These are phyloP conservation scores for Nemania bipapillata DNA, from an alignment of 2,329 filamentous ascomycete genomes.

Conservation along the genomic window DNA sequence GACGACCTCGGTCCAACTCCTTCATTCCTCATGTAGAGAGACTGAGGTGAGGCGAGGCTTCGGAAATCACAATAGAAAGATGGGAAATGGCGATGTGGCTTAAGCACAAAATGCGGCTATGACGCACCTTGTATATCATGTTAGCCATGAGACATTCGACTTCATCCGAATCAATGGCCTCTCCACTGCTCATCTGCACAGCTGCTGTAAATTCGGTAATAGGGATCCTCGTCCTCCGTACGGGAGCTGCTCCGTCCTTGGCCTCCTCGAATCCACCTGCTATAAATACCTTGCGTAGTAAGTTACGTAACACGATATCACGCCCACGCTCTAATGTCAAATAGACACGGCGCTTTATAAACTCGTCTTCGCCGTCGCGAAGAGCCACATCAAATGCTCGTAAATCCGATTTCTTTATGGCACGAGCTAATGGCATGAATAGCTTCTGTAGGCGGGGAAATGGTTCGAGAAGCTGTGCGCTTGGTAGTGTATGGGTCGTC, in stretches of 20 bases:
- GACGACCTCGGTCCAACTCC: not conserved
- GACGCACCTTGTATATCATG: slow-evolving; percentile 93
- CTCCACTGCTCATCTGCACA: slow-evolving; percentile 75
- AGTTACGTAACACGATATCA: slow-evolving; percentile 89
- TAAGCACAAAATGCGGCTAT: slow-evolving; percentile 20
- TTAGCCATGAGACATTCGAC: slow-evolving; percentile 95
- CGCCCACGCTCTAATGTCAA: slow-evolving; percentile 91
- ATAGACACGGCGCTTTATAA: slow-evolving; percentile 92
- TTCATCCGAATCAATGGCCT: slow-evolving; percentile 84
- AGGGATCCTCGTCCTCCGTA: slow-evolving; percentile 80
- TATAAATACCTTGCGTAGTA: slow-evolving; percentile 90
- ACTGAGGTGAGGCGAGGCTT: not conserved
- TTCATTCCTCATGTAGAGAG: not conserved
- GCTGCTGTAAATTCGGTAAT: slow-evolving; percentile 87
- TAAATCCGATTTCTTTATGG: slow-evolving; percentile 85
- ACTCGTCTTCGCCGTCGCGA: slow-evolving; percentile 84
- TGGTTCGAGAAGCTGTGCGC: slow-evolving; percentile 72
- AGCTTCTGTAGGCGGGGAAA: slow-evolving; percentile 81
- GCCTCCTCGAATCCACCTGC: slow-evolving; percentile 81
- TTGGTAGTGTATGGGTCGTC: slow-evolving; percentile 86
- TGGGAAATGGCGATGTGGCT: not conserved
- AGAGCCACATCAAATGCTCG: slow-evolving; percentile 85
- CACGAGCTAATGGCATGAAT: slow-evolving; percentile 79
- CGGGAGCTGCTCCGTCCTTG: slow-evolving; percentile 72
- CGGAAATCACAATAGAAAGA: not conserved